phyloP scores from a whole-genome alignment of 2,329 filamentous ascomycete species.

The Triangularia verruculosa region DNA sequence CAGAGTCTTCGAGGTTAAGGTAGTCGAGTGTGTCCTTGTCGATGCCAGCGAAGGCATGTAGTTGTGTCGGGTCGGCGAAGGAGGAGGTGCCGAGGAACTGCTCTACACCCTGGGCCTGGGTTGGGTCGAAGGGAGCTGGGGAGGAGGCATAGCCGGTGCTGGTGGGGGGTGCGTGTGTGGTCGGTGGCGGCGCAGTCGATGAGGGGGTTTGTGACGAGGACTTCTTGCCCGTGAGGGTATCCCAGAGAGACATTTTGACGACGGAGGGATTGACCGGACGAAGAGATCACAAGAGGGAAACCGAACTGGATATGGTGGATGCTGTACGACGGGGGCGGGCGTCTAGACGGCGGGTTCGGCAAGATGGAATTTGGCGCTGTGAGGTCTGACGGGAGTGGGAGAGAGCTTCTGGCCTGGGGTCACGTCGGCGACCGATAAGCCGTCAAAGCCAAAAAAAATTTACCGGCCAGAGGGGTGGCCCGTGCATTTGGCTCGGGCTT shows the following conservation, averaged over 20 bases:
- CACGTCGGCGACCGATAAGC: slow-evolving; percentile 20
- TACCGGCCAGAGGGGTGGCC: slow-evolving; percentile 17
- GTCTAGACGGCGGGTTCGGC: slow-evolving; percentile 9
- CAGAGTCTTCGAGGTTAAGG: slow-evolving; percentile 87
- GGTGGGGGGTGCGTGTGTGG: slow-evolving; percentile 27
- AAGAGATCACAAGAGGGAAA: slow-evolving; percentile 5
- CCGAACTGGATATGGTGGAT: slow-evolving; percentile 5
- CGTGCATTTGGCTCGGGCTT: slow-evolving; percentile 16
- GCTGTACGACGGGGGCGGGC: slow-evolving; percentile 7
- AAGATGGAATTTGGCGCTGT: slow-evolving; percentile 7
- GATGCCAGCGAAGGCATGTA: slow-evolving; percentile 91
- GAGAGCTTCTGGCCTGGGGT: slow-evolving; percentile 10
- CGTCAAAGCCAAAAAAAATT: slow-evolving; percentile 26
- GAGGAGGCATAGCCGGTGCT: slow-evolving; percentile 5
- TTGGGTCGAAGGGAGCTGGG: slow-evolving; percentile 64
- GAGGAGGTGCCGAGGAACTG: slow-evolving; percentile 76
- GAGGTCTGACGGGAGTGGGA: slow-evolving; percentile 8
- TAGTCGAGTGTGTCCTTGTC: slow-evolving; percentile 95
- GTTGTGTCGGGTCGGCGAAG: slow-evolving; percentile 79
- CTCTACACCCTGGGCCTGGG: slow-evolving; percentile 74
- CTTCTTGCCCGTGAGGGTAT: slow-evolving; percentile 59
- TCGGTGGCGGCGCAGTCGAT: slow-evolving; percentile 45
- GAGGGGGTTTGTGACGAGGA: slow-evolving; percentile 40
- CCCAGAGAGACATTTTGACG: slow-evolving; percentile 56
- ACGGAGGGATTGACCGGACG: slow-evolving; percentile 8